A percentile compares a stretch with the other conserved stretches of the same genome.
These are phyloP conservation scores for Vararia minispora DNA, from an alignment of 768 basidiomycete species.

Conservation along the genomic window DNA sequence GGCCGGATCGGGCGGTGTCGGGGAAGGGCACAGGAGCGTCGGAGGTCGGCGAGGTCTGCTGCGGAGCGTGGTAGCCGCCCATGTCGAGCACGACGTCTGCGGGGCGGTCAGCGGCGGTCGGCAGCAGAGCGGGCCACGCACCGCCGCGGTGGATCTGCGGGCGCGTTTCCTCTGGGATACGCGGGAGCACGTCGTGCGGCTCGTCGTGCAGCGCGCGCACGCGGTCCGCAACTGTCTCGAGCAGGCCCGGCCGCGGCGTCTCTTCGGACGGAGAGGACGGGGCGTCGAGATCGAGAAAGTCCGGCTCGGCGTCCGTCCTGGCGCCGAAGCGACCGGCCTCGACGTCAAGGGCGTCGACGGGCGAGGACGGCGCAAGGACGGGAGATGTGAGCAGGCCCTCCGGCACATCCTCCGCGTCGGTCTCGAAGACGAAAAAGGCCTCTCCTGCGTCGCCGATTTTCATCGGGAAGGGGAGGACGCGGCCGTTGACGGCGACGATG, in stretches of 20 bases:
- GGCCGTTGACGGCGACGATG: conserved; percentile 78
- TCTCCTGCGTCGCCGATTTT: conserved; percentile 99
- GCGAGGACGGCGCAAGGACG: conserved; percentile 56
- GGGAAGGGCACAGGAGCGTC: neutral
- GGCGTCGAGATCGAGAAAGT: conserved; percentile 79
- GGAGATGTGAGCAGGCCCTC: conserved; percentile 91
- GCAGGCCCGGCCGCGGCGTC: neutral
- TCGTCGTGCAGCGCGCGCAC: too few relatives aligned
- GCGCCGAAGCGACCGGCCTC: conserved; percentile 31
- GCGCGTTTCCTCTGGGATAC: too few relatives aligned
- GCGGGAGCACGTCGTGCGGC: too few relatives aligned
- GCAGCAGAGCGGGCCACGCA: neutral
- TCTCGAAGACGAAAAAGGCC: conserved; percentile 98
- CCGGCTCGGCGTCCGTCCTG: conserved; percentile 41
- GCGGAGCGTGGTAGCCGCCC: conserved; percentile 62
- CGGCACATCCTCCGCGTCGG: conserved; percentile 89
- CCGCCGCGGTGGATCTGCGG: conserved; percentile 3
- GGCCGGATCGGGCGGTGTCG: conserved; percentile 14
- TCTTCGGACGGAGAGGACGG: conserved; percentile 3
- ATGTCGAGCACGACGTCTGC: conserved; percentile 73
- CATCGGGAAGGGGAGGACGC: conserved; percentile 86
- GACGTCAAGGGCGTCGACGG: conserved; percentile 19
- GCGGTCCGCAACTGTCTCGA: too few relatives aligned
- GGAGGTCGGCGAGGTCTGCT: neutral
- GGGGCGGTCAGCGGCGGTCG: neutral